These are phyloP conservation scores for Xerocomellus amylosporus DNA, from an alignment of 768 basidiomycete genomes.

Conservation along the genomic window DNA sequence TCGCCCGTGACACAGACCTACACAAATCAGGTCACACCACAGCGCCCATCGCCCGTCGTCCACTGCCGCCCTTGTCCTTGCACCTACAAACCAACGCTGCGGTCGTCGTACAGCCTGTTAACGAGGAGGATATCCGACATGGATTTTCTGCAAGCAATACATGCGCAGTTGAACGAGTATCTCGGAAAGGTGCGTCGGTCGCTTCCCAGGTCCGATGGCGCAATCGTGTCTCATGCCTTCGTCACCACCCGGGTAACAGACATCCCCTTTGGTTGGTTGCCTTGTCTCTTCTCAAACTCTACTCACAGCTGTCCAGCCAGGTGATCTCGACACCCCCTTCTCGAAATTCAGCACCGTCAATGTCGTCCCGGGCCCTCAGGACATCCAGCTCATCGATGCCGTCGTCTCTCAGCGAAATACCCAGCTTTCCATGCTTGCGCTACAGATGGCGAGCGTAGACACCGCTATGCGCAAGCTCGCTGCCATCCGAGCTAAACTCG, in stretches of 20 bases:
- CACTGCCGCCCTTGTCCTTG: not conserved
- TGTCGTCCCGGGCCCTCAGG: conserved; percentile 11
- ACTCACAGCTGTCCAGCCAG: conserved; percentile 2
- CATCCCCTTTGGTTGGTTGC: conserved; percentile 20
- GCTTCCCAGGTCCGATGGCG: conserved; percentile 24
- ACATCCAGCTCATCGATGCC: conserved; percentile 16
- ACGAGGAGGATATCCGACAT: conserved; percentile 2
- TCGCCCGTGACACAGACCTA: conserved; percentile 10
- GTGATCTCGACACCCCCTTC: conserved; percentile 20
- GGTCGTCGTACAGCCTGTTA: not conserved
- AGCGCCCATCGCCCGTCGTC: not conserved
- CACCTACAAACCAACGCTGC: conserved; percentile 3
- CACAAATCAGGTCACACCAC: not conserved
- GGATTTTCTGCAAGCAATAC: conserved; percentile 16
- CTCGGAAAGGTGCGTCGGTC: conserved; percentile 20
- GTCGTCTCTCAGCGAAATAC: conserved; percentile 19
- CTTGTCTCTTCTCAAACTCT: not conserved
- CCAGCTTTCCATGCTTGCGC: conserved; percentile 20
- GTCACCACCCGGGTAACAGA: conserved; percentile 4
- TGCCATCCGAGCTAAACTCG: conserved; percentile 17
- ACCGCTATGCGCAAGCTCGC: conserved; percentile 19
- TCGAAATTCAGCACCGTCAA: conserved; percentile 8
- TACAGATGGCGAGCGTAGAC: conserved; percentile 20
- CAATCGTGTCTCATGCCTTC: conserved; percentile 33
- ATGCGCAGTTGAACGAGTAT: conserved; percentile 19